phyloP scores from a whole-genome alignment of 2,329 filamentous ascomycete species.

The Amylocarpus encephaloides region DNA sequence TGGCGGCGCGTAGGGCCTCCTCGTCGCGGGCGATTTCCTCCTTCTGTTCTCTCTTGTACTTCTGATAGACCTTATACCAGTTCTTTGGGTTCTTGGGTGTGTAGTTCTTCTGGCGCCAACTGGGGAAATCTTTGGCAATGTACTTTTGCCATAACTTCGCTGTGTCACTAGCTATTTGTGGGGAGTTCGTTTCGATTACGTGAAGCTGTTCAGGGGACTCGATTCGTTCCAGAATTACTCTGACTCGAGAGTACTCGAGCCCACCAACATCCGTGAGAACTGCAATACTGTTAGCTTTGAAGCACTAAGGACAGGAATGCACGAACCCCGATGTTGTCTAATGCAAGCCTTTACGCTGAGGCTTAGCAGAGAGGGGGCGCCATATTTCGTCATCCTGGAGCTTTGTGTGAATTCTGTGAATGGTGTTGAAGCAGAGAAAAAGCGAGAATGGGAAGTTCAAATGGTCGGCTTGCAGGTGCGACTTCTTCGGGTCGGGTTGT shows the following conservation, averaged over 20 bases:
- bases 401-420: conserved; percentile 24
- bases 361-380: conserved; percentile 44
- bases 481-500: neutral
- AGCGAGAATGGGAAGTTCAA: too few species aligned
- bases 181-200: conserved; percentile 66
- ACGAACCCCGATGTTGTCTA: conserved; percentile 41
- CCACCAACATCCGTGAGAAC: conserved; percentile 65
- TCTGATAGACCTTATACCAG: conserved; percentile 74
- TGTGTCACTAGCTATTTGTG: conserved; percentile 65
- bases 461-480: neutral
- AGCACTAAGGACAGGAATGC: conserved; percentile 1
- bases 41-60: conserved; percentile 55
- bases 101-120: conserved; percentile 53
- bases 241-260: conserved; percentile 59
- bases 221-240: conserved; percentile 63
- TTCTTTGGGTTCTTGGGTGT: conserved; percentile 59
- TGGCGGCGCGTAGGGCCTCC: conserved; percentile 46
- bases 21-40: conserved; percentile 52
- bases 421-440: neutral
- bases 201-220: conserved; percentile 69
- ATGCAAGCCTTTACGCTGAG: conserved; percentile 46
- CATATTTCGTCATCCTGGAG: conserved; percentile 21
- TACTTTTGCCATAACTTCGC: conserved; percentile 72
- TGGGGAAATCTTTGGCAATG: conserved; percentile 70
- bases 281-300: conserved; percentile 21